Evolutionary conservation across 139 green algal genomes (phyloP).

Genomic region (Marvania coccoides): DNA sequence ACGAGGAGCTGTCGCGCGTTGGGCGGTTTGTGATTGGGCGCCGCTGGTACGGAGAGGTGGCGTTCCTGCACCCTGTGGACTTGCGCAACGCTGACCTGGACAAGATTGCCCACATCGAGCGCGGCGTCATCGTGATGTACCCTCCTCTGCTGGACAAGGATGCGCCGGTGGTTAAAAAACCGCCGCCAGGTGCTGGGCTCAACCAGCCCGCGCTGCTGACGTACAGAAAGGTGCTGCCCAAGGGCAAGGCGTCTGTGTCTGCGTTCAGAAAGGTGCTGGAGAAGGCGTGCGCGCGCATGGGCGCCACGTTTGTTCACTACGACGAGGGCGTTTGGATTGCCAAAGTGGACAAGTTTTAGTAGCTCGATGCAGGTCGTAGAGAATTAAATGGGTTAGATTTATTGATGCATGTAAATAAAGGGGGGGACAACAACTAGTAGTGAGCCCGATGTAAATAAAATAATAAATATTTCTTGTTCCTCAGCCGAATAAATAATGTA

Average conservation of each 20-base stretch:
- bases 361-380: background rate
- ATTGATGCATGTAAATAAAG: background rate
- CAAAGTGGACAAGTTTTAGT: conserved; percentile 28
- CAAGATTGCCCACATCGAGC: conserved; percentile 12
- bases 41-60: conserved; percentile 20
- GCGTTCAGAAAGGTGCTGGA: conserved; percentile 9
- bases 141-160: background rate
- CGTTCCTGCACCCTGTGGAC: conserved; percentile 33
- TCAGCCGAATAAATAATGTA: background rate
- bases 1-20: conserved; percentile 19
- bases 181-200: conserved; percentile 8
- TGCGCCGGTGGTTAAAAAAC: background rate
- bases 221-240: conserved; percentile 6
- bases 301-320: conserved; percentile 30
- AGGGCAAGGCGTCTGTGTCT: background rate
- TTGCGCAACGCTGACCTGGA: conserved; percentile 18
- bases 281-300: background rate
- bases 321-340: conserved; percentile 20
- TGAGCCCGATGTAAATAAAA: background rate
- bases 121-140: conserved; percentile 20
- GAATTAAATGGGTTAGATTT: background rate
- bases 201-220: conserved; percentile 30
- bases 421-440: background rate
- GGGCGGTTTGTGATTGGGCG: conserved; percentile 20
- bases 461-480: no score